Base-by-base conservation (phyloP, 2,329 filamentous ascomycete species). In the Fusarium sp. region DNA sequence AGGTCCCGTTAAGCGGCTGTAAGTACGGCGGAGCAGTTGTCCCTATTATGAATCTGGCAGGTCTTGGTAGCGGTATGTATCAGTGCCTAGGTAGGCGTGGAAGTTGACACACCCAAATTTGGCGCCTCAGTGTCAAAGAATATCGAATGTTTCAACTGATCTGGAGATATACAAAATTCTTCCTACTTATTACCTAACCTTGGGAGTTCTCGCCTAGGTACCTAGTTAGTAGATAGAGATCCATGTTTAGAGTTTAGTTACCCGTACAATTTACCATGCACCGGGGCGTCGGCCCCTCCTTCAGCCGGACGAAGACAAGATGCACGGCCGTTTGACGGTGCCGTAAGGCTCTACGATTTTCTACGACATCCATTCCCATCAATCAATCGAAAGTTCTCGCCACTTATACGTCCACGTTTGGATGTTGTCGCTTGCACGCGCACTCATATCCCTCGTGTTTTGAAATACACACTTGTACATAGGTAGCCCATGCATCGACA, bases 241-340 rank as follows among this genome's bases (percentile, higher is more conserved):
- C 31, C 29, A 31, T 31, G 10, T 5, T 12, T 34, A 34, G 31
- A 34, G 31, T 3, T 34, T 6, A n/a, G 46, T 38, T 55, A 55
- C 53, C 24, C 22, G 35, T 29, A 43, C 32, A 48, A 40, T 58
- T 28, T 42, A 46, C 63, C 59, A 57, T 42, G 24, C 35, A 64
- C 64, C 51, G 38, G 63, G 64, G 59, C 54, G 25, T 26, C 47
- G 48, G 64, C 59, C 59, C 59, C 63, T 67, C 64, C 44, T 59
- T 64, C 55, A 59, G 28, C 49, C 59, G 51, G 51, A 64, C 64
- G 53, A 51, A 61, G 52, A 34, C 34, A 60, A 63, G 52, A 45
- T 56, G 44, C n/a, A 55, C 44, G 39, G 42, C 46, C 55, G 48
- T 48, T 56, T 34, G 48, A 60, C 54, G 44, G 48, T 35, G 28